Evolutionary conservation across 148 eudicot species (phyloP).

Genomic region (Fagopyrum homotropicum): DNA sequence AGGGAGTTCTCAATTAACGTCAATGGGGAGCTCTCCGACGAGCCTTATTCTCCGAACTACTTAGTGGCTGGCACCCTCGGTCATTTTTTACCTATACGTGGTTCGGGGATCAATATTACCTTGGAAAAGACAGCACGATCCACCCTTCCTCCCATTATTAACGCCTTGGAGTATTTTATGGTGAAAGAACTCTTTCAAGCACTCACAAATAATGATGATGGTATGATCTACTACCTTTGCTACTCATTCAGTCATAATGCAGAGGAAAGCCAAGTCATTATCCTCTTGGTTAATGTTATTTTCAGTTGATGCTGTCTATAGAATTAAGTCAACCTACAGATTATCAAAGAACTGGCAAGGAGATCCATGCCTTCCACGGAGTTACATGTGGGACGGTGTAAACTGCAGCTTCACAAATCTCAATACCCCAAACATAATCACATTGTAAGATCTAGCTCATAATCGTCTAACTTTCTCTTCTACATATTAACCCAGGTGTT

Average conservation of each 20-base stretch:
- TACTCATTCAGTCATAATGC: background rate
- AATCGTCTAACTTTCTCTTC: background rate
- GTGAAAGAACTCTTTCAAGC: background rate
- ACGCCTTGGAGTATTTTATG: slow-evolving; percentile 16
- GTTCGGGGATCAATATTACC: background rate
- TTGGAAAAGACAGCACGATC: slow-evolving; percentile 10
- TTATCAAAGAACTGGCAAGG: slow-evolving; percentile 20
- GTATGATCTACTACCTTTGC: slow-evolving; percentile 6
- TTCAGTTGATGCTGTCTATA: slow-evolving; percentile 13
- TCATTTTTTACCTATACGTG: background rate
- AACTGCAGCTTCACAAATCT: slow-evolving; percentile 15
- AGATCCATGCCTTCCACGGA: slow-evolving; percentile 21
- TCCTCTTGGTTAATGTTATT: background rate
- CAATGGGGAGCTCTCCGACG: background rate
- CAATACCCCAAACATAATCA: background rate
- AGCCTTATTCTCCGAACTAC: background rate
- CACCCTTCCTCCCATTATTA: slow-evolving; percentile 21
- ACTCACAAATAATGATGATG: slow-evolving; percentile 16
- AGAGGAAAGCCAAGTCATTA: background rate
- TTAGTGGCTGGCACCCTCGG: background rate
- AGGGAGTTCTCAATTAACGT: background rate
- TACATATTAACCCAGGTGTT: background rate
- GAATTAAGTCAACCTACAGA: slow-evolving; percentile 10
- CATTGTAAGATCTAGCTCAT: slow-evolving; percentile 1
- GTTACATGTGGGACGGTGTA: slow-evolving; percentile 15